Conservation (phyloP, 2,329 filamentous ascomycete genomes). For the Aureobasidium zeae region DNA sequence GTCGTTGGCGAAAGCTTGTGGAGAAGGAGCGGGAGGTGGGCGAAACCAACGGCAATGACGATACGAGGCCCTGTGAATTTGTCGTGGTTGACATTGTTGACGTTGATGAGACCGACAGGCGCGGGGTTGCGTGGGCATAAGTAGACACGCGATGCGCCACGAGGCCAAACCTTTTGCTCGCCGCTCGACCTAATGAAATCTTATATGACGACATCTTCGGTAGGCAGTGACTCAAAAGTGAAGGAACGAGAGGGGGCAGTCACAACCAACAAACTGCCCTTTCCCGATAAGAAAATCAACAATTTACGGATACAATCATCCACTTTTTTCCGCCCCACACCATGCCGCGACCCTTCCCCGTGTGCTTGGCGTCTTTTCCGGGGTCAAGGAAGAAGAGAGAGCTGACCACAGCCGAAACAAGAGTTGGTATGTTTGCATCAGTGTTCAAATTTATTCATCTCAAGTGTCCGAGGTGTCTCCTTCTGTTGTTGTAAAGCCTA, state of each 20-base stretch:
- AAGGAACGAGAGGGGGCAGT: not conserved
- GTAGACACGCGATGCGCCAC: slow-evolving; percentile 11
- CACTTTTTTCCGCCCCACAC: no score
- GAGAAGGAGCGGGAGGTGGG: slow-evolving; percentile 10
- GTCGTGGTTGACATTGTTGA: slow-evolving; percentile 1
- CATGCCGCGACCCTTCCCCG: no score
- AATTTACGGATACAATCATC: no score
- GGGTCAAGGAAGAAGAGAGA: no score
- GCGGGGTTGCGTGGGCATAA: slow-evolving; percentile 7
- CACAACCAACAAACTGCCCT: no score
- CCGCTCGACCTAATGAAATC: slow-evolving; percentile 9
- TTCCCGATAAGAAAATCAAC: no score
- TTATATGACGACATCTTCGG: slow-evolving; percentile 10
- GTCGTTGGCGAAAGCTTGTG: slow-evolving; percentile 12
- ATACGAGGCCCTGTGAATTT: slow-evolving; percentile 1
- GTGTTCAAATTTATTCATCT: no score
- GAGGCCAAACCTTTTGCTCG: slow-evolving; percentile 1
- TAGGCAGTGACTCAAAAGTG: slow-evolving; percentile 1
- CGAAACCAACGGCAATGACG: not conserved
- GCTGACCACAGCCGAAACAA: no score
- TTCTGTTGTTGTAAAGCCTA: no score
- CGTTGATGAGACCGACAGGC: not conserved
- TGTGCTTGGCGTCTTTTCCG: no score
- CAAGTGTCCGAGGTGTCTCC: no score
- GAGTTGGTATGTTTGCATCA: no score